Conservation (phyloP, 345 rosid genomes). For the Conringia planisiliqua region DNA sequence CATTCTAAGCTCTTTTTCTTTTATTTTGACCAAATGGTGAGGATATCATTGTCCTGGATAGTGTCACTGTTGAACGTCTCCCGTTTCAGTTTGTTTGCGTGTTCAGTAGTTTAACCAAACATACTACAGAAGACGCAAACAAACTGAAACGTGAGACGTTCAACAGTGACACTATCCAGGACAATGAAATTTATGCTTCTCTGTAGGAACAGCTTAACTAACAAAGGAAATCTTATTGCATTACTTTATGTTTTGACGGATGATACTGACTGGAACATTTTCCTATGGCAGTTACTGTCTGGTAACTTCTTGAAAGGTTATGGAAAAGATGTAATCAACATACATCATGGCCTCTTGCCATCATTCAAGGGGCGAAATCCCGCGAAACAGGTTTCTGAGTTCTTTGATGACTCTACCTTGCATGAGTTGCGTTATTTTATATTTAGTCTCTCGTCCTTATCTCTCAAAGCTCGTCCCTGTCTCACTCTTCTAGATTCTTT, state of each 20-base stretch:
- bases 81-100: background rate
- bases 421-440: background rate
- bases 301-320: conserved; percentile 63
- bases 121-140: no score
- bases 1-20: background rate
- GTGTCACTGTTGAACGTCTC: background rate
- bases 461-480: background rate
- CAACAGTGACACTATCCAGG: no score
- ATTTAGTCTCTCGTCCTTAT: background rate
- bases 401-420: conserved; percentile 6
- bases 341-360: conserved; percentile 98
- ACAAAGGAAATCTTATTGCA: background rate
- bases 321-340: conserved; percentile 90
- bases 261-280: background rate
- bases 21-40: background rate
- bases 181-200: no score
- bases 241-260: background rate
- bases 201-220: background rate
- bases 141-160: no score
- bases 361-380: conserved; percentile 92
- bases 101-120: background rate
- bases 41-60: background rate
- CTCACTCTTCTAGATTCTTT: conserved; percentile 39
- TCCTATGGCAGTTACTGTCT: conserved; percentile 58
- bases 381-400: conserved; percentile 62